phyloP scores from a whole-genome alignment of 257 asterid genomes.

The Solanum pennellii region DNA sequence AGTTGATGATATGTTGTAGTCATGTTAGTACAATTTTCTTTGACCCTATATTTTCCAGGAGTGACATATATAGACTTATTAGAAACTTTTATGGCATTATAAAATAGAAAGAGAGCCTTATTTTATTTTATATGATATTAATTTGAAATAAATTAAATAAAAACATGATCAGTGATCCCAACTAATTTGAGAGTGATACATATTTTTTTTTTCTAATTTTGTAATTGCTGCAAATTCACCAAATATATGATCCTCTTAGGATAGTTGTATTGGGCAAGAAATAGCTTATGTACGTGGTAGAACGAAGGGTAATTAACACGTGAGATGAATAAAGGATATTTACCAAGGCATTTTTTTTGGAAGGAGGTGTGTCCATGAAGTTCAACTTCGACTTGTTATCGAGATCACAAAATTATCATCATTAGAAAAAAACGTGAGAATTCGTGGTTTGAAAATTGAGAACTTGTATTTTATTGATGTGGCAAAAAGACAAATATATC shows the following conservation, averaged over 20 bases:
- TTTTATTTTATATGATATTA: too few relatives aligned
- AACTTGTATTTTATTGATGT: too few relatives aligned
- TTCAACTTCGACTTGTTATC: too few relatives aligned
- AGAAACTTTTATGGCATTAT: too few relatives aligned
- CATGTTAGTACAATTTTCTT: too few relatives aligned
- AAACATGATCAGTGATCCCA: not conserved
- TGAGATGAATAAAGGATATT: not conserved
- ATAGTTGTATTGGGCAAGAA: not conserved
- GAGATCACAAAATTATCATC: not conserved
- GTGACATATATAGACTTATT: too few relatives aligned
- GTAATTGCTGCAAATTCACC: not conserved
- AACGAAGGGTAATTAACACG: not conserved
- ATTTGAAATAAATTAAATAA: too few relatives aligned
- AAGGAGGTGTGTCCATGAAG: too few relatives aligned
- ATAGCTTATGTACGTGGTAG: not conserved
- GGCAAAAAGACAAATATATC: not conserved
- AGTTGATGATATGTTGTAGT: too few relatives aligned
- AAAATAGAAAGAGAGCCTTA: too few relatives aligned
- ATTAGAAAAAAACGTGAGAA: not conserved
- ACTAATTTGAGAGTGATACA: not conserved
- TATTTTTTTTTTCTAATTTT: not conserved
- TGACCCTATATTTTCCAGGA: too few relatives aligned
- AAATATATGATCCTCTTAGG: not conserved
- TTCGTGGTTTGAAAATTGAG: not conserved
- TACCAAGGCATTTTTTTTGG: not conserved